phyloP scores from a whole-genome alignment of 192 early-diverging fungal species.

The Helicostylum pulchrum region DNA sequence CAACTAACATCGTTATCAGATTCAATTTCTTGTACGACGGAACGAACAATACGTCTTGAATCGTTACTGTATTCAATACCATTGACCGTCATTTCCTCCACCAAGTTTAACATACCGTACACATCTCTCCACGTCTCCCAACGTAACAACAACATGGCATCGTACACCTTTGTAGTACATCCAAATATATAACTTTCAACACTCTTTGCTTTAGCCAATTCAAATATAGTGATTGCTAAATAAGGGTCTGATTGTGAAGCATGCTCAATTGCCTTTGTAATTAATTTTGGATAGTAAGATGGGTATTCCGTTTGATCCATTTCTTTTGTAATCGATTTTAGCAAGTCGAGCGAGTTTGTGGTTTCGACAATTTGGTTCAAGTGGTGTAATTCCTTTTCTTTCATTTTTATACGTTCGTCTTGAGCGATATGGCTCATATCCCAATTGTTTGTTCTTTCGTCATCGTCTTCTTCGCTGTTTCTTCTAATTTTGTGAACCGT shows the following conservation, averaged over 20 bases:
- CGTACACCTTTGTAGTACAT: constrained; percentile 36
- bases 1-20: constrained; percentile 5
- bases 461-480: not conserved
- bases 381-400: not conserved
- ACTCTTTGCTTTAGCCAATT: constrained; percentile 35
- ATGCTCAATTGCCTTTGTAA: constrained; percentile 22
- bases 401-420: not conserved
- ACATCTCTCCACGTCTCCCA: constrained; percentile 45
- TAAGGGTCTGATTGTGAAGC: constrained; percentile 34
- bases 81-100: constrained; percentile 42
- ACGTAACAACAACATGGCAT: constrained; percentile 29
- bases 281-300: constrained; percentile 4
- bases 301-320: constrained; percentile 1
- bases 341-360: not conserved
- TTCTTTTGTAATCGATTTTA: not conserved
- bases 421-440: not conserved
- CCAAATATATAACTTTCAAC: constrained; percentile 37
- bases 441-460: not conserved
- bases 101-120: constrained; percentile 31
- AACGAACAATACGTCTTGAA: constrained; percentile 16
- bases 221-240: constrained; percentile 43
- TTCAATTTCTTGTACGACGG: constrained; percentile 18
- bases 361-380: not conserved
- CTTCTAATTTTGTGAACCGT: not conserved
- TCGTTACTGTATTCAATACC: constrained; percentile 32